A percentile compares a stretch with the other conserved stretches of the same genome.
These are phyloP conservation scores for Epichloe brachyelytri DNA, from an alignment of 2,329 filamentous ascomycete species.

Conservation along the genomic window DNA sequence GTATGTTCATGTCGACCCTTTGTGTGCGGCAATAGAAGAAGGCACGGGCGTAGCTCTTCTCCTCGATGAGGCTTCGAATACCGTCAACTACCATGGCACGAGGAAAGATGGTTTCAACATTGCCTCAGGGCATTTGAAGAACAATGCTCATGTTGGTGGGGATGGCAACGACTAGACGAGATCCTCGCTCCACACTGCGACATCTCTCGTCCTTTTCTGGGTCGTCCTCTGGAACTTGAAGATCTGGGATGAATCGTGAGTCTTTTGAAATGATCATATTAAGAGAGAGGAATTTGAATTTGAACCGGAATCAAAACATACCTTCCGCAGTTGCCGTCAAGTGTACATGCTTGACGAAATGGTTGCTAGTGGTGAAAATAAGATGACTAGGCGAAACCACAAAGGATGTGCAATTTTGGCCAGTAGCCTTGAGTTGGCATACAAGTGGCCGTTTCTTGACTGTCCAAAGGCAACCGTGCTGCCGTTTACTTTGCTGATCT, in stretches of 20 bases:
- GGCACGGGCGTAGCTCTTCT: conserved; percentile 68
- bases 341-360: conserved; percentile 90
- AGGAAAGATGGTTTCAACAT: conserved; percentile 89
- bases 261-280: neutral
- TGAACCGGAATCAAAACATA: conserved; percentile 23
- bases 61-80: conserved; percentile 68
- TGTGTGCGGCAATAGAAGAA: conserved; percentile 85
- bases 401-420: conserved; percentile 90
- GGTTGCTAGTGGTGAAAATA: conserved; percentile 83
- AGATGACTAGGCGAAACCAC: conserved; percentile 69
- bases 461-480: conserved; percentile 46
- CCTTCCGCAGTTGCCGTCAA: conserved; percentile 48
- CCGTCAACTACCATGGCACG: conserved; percentile 85
- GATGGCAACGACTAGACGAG: conserved; percentile 75
- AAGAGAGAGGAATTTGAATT: neutral
- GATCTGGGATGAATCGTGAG: conserved; percentile 34
- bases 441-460: conserved; percentile 64
- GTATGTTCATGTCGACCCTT: conserved; percentile 93
- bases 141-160: conserved; percentile 77
- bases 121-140: conserved; percentile 90
- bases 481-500: conserved; percentile 30
- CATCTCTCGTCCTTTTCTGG: conserved; percentile 88
- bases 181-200: conserved; percentile 81
- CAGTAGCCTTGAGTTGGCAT: conserved; percentile 60
- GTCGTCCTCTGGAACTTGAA: conserved; percentile 76